phyloP scores from a whole-genome alignment of 306 rosid species.

The Ziziphus jujuba region DNA sequence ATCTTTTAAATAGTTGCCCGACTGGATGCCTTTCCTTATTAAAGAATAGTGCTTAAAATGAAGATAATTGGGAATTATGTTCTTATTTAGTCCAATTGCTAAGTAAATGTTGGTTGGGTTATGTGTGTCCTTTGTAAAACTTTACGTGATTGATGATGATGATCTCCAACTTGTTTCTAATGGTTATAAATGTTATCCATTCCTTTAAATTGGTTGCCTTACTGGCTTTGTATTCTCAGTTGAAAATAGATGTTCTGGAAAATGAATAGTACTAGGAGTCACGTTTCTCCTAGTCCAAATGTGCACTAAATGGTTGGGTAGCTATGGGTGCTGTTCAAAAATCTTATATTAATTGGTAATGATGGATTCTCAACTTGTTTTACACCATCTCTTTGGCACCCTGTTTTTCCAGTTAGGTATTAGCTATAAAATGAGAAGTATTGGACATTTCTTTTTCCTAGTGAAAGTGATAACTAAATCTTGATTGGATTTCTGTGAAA shows the following conservation, averaged over 20 bases:
- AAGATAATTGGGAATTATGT: too few relatives aligned
- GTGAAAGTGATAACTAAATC: too few relatives aligned
- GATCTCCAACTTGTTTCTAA: not conserved
- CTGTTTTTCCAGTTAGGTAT: not conserved
- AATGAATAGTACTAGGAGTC: not conserved
- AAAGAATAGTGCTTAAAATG: too few relatives aligned
- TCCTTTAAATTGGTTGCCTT: not conserved
- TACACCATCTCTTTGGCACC: not conserved
- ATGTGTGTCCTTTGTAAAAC: too few relatives aligned
- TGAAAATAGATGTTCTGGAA: not conserved
- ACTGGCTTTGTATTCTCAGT: not conserved
- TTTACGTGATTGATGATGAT: not conserved
- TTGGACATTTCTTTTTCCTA: too few relatives aligned
- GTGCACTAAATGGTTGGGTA: slow-evolving; percentile 5
- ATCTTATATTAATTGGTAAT: too few relatives aligned
- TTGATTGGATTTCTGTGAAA: too few relatives aligned
- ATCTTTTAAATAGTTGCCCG: too few relatives aligned
- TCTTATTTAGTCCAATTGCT: not conserved
- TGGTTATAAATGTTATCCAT: not conserved
- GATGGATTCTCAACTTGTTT: too few relatives aligned
- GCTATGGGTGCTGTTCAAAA: not conserved
- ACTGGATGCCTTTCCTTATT: too few relatives aligned
- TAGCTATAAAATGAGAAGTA: too few relatives aligned
- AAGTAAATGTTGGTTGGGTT: too few relatives aligned
- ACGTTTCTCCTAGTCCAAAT: not conserved